Evolutionary conservation across 345 rosid species (phyloP), one percentile per base, ranked within the genome.

Genomic region (Eucalyptus pauciflora): DNA sequence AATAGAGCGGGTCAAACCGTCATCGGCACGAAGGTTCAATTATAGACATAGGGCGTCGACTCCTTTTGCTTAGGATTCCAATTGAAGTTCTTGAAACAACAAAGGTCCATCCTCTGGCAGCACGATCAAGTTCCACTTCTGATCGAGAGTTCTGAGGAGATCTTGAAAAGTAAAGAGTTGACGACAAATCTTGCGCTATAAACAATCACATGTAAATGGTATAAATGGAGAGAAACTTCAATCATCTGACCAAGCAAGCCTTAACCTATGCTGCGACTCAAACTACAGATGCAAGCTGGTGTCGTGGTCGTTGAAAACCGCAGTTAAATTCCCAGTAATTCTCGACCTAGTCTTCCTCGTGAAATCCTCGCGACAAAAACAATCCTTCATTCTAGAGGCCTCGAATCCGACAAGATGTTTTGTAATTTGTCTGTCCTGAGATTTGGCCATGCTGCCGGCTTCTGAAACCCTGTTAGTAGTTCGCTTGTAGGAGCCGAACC

Each of bases 401-500:
- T 87, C 86, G 31, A 91, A 93, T 43, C 95, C 94, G 48, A 89
- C 7, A 3, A 90, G 86, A 18, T 43, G 71, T 86, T 79, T 92
- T 29, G 86, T 37, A 14, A 83, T 45, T 11, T 46, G 76, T 18
- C 88, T 48, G 20, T 48, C 87, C 45, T 13, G 85, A 76, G 85
- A 76, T 76, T 41, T 71, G 18, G 17, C 88, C 2, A 31, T 67
- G n/a, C 62, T 50, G 5, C 29, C 88, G 0, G 33, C 12, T 3
- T 54, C 79, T 6, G 94, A 83, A 33, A 89, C 87, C 87, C 90
- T 91, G 25, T 93, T 93, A 67, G 93, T 90, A 33, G 99, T 97
- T 80, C 99, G 92, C 92, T 93, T 95, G 91, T 95, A 96, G 31
- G 90, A 89, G 85, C 94, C 92, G 48, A 94, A 93, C 99, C 99